Conservation (phyloP, 345 rosid species). For the Rhizophora mangle region DNA sequence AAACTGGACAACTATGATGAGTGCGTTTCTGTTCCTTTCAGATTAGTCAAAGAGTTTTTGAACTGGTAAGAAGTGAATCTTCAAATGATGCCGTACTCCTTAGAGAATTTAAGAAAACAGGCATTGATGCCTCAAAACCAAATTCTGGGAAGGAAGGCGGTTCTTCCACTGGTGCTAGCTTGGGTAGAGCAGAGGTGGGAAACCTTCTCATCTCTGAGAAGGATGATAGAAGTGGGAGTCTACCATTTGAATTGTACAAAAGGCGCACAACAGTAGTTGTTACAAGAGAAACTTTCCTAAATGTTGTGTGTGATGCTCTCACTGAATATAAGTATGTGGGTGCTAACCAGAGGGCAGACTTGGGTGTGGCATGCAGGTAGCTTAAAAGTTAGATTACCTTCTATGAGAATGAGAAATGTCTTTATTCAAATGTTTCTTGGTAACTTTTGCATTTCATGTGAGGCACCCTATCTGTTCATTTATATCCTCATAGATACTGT, state of each 20-base stretch:
- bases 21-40: conserved; percentile 31
- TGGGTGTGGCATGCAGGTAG: conserved; percentile 95
- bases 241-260: conserved; percentile 83
- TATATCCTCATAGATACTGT: conserved; percentile 2
- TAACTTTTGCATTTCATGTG: too few species aligned
- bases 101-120: conserved; percentile 35
- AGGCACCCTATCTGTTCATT: background rate
- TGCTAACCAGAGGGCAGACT: conserved; percentile 90
- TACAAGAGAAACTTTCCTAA: conserved; percentile 61
- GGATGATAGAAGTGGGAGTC: conserved; percentile 35
- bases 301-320: conserved; percentile 75
- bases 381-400: conserved; percentile 10
- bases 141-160: conserved; percentile 34
- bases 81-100: conserved; percentile 33
- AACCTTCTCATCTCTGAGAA: conserved; percentile 24
- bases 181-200: conserved; percentile 24
- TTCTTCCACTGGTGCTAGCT: conserved; percentile 22
- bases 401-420: conserved; percentile 4
- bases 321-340: conserved; percentile 94
- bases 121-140: conserved; percentile 26
- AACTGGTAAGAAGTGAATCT: conserved; percentile 56
- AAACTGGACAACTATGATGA: conserved; percentile 11
- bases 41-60: conserved; percentile 88
- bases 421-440: too few species aligned
- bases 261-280: conserved; percentile 79